Evolutionary conservation across 768 basidiomycete genomes (phyloP).

Genomic region (Leucocoprinus birnbaumii): DNA sequence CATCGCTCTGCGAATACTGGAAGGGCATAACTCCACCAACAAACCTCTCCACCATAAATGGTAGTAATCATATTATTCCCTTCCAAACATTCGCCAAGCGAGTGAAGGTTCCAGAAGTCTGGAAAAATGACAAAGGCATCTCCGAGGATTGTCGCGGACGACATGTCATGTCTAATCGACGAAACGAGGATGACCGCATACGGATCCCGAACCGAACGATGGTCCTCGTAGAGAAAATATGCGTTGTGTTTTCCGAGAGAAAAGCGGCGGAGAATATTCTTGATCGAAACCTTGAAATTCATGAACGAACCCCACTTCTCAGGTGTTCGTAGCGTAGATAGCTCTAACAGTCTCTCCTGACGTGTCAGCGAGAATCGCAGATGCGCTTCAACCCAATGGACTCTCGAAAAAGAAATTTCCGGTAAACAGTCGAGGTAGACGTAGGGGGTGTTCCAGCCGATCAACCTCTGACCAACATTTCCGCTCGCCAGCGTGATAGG

Average conservation of each 20-base stretch:
- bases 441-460: constrained; percentile 28
- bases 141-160: constrained; percentile 45
- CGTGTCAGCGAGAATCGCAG: constrained; percentile 19
- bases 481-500: constrained; percentile 17
- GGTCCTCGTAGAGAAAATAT: neutral
- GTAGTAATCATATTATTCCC: constrained; percentile 14
- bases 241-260: neutral
- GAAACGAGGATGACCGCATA: constrained; percentile 46
- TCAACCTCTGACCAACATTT: constrained; percentile 14
- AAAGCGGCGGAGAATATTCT: constrained; percentile 15
- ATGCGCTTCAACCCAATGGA: constrained; percentile 23
- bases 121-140: constrained; percentile 47
- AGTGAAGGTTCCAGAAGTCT: constrained; percentile 15
- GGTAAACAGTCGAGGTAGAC: constrained; percentile 26
- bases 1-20: constrained; percentile 52
- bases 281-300: constrained; percentile 23
- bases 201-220: neutral
- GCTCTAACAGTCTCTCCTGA: constrained; percentile 13
- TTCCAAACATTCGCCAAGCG: constrained; percentile 15
- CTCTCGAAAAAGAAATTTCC: constrained; percentile 12
- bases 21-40: constrained; percentile 49
- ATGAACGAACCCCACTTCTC: constrained; percentile 12
- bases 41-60: constrained; percentile 29
- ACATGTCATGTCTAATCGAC: constrained; percentile 42
- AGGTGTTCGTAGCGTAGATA: neutral